phyloP scores from a whole-genome alignment of 192 early-diverging fungal genomes.

The Jimgerdemannia flammicorona region DNA sequence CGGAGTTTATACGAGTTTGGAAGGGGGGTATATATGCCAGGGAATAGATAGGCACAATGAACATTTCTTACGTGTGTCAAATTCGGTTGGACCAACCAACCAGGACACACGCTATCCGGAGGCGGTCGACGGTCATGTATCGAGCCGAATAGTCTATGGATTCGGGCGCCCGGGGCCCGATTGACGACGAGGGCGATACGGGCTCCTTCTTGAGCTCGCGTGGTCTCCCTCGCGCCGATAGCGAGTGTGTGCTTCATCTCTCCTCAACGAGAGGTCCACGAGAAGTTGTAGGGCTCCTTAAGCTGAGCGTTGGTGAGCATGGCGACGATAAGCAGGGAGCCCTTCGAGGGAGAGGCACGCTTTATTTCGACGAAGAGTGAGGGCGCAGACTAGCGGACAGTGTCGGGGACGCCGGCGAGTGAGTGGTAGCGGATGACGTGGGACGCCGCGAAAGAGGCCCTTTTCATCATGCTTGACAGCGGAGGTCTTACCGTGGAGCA shows the following conservation, averaged over 20 bases:
- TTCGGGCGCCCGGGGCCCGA: no score
- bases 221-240: conserved; percentile 73
- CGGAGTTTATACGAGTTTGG: no score
- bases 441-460: conserved; percentile 82
- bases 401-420: conserved; percentile 79
- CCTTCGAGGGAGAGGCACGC: conserved; percentile 95
- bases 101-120: no score
- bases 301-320: conserved; percentile 77
- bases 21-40: no score
- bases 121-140: no score
- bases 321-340: conserved; percentile 93
- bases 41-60: no score
- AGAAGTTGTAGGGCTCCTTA: conserved; percentile 63
- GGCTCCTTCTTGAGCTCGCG: no score
- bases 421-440: conserved; percentile 96
- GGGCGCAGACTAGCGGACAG: conserved; percentile 55
- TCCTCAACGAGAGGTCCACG: conserved; percentile 90
- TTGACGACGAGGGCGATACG: no score
- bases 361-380: conserved; percentile 98
- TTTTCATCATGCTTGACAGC: conserved; percentile 85
- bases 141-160: no score
- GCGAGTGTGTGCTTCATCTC: conserved; percentile 88
- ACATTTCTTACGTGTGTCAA: no score
- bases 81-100: no score
- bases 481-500: conserved; percentile 95